These are phyloP conservation scores for Mallotus repandus DNA, from an alignment of 441 rosid genomes.

Conservation along the genomic window DNA sequence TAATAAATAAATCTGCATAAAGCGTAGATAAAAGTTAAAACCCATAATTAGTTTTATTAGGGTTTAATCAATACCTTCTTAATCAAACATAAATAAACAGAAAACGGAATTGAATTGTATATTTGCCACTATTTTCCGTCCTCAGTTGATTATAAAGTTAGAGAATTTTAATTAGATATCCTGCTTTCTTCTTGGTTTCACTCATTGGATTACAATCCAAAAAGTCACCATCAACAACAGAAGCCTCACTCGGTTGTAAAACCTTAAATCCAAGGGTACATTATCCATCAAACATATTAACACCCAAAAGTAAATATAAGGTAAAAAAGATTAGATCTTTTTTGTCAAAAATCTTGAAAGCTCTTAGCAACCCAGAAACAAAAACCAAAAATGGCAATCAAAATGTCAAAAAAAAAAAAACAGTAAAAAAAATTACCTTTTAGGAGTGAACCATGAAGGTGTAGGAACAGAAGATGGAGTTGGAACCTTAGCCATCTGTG, in stretches of 20 bases:
- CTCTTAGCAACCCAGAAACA: slow-evolving; percentile 8
- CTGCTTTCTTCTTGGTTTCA: not conserved
- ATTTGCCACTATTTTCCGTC: not conserved
- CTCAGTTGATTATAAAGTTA: not conserved
- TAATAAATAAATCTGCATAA: not conserved
- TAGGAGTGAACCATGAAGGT: slow-evolving; percentile 81
- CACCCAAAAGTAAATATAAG: not conserved
- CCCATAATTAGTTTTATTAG: not conserved
- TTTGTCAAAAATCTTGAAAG: not conserved
- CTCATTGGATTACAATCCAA: not conserved
- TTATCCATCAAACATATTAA: not conserved
- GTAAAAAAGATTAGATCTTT: not conserved
- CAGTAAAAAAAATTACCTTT: slow-evolving; percentile 35
- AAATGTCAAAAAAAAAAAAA: too few species aligned
- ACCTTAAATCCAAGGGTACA: not conserved
- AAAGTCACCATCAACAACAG: not conserved
- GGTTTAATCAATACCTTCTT: not conserved
- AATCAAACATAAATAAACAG: not conserved
- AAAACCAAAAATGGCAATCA: not conserved
- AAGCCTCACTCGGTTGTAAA: not conserved
- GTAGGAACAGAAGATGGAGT: slow-evolving; percentile 30
- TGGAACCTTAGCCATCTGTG: slow-evolving; percentile 32
- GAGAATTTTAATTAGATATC: too few species aligned
- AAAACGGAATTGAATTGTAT: not conserved
- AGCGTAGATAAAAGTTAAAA: not conserved